A percentile compares a stretch with the other conserved stretches of the same genome.
These are phyloP conservation scores for Suillus ampliporus DNA, from an alignment of 768 basidiomycete genomes.

Conservation along the genomic window DNA sequence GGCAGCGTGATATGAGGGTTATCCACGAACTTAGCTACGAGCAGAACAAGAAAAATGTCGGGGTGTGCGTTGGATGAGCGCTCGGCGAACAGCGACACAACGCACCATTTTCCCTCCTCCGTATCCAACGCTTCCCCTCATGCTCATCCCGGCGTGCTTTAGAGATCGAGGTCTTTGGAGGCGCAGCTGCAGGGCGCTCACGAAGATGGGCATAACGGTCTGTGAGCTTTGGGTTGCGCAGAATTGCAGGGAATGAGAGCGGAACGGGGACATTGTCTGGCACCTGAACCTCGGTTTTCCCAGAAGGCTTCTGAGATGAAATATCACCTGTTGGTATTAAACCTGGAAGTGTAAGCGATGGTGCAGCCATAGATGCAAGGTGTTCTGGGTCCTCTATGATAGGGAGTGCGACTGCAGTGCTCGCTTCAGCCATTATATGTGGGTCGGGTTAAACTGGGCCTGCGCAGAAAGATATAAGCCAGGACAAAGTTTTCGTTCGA, in stretches of 20 bases:
- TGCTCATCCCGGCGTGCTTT: slow-evolving; percentile 63
- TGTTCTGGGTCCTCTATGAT: too few species aligned
- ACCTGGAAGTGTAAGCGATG: background rate
- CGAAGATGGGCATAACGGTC: slow-evolving; percentile 61
- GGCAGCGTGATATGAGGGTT: slow-evolving; percentile 78
- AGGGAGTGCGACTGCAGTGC: background rate
- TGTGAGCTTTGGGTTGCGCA: slow-evolving; percentile 61
- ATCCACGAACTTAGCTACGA: slow-evolving; percentile 67
- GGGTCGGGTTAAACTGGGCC: background rate
- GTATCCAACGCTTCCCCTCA: slow-evolving; percentile 79
- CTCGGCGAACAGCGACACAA: slow-evolving; percentile 12
- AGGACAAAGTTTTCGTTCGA: background rate
- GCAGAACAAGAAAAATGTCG: slow-evolving; percentile 10
- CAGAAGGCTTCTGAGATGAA: background rate
- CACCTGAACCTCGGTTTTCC: background rate
- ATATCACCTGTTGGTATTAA: background rate
- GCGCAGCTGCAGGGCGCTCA: slow-evolving; percentile 15
- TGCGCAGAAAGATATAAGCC: background rate
- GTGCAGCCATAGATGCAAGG: background rate
- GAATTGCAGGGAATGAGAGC: slow-evolving; percentile 74
- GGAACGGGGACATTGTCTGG: slow-evolving; percentile 42
- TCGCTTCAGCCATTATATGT: background rate
- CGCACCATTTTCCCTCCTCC: slow-evolving; percentile 80
- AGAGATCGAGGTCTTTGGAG: slow-evolving; percentile 19
- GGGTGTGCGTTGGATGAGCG: background rate